phyloP scores from a whole-genome alignment of 1,284 basidiomycete species.

The Marasmius fiardii region DNA sequence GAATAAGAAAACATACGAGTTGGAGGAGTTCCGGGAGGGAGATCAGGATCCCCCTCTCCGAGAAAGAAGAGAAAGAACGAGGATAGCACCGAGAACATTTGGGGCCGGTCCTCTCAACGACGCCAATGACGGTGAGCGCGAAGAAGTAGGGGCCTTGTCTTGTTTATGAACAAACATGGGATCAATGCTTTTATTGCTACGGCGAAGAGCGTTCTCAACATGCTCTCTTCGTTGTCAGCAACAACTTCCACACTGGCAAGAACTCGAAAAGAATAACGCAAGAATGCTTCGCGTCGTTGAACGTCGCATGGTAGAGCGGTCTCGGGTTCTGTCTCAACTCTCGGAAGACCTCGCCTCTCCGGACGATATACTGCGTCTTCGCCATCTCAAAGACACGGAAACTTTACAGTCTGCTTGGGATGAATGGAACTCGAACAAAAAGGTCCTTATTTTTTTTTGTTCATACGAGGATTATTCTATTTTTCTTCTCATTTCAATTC shows the following conservation, averaged over 20 bases:
- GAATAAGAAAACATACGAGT: constrained; percentile 36
- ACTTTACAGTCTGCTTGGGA: constrained; percentile 27
- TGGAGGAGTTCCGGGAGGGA: constrained; percentile 58
- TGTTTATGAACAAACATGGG: neutral
- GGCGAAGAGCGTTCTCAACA: constrained; percentile 9
- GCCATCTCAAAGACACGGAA: constrained; percentile 27
- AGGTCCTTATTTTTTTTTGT: constrained; percentile 21
- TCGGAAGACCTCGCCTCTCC: constrained; percentile 23
- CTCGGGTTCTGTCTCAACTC: constrained; percentile 28
- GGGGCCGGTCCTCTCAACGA: neutral
- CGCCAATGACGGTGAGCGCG: neutral
- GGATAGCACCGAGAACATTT: constrained; percentile 1
- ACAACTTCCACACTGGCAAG: neutral
- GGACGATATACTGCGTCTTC: constrained; percentile 23
- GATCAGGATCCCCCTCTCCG: constrained; percentile 21
- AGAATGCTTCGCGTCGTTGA: constrained; percentile 38
- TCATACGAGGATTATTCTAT: neutral
- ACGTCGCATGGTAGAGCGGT: constrained; percentile 37
- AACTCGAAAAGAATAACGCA: constrained; percentile 27
- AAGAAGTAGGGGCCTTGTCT: neutral
- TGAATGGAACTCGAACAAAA: constrained; percentile 22
- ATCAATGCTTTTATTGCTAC: constrained; percentile 9
- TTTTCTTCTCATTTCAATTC: constrained; percentile 5
- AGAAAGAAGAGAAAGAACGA: constrained; percentile 2
- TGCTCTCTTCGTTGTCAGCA: constrained; percentile 4